phyloP scores from a whole-genome alignment of 441 rosid species.

The Populus tomentosa region DNA sequence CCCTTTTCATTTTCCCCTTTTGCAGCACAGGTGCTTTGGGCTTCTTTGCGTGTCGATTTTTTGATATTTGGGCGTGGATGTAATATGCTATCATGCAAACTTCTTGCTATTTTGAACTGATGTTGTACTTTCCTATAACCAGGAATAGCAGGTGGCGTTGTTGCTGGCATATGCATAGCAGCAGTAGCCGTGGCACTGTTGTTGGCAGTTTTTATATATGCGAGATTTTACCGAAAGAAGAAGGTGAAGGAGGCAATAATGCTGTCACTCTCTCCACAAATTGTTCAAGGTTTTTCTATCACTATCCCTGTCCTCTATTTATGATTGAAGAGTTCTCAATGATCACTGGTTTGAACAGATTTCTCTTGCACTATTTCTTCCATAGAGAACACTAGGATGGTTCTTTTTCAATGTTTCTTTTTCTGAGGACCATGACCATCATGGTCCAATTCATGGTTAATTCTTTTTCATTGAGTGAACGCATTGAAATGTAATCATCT shows the following conservation, averaged over 20 bases:
- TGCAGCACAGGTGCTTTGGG: conserved; percentile 71
- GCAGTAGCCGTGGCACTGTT: conserved; percentile 33
- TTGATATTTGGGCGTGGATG: conserved; percentile 10
- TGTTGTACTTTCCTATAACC: conserved; percentile 28
- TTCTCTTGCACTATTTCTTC: not conserved
- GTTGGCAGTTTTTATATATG: conserved; percentile 29
- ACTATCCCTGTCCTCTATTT: not conserved
- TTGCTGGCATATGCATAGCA: conserved; percentile 46
- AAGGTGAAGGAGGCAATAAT: conserved; percentile 31
- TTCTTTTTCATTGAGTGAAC: not conserved
- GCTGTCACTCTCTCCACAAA: conserved; percentile 18
- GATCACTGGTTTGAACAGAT: conserved; percentile 9
- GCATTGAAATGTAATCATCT: not conserved
- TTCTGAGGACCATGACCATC: not conserved
- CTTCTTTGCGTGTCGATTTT: conserved; percentile 18
- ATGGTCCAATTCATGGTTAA: not conserved
- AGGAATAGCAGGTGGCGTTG: conserved; percentile 43
- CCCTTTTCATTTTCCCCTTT: conserved; percentile 25
- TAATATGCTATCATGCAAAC: conserved; percentile 18
- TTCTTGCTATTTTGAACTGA: conserved; percentile 21
- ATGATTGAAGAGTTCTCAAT: not conserved
- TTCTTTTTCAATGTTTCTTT: not conserved
- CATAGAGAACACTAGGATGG: not conserved
- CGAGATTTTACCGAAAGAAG: conserved; percentile 31
- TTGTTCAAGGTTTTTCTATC: conserved; percentile 20